Conservation (phyloP, 148 eudicot genomes). For the Fagopyrum homotropicum region DNA sequence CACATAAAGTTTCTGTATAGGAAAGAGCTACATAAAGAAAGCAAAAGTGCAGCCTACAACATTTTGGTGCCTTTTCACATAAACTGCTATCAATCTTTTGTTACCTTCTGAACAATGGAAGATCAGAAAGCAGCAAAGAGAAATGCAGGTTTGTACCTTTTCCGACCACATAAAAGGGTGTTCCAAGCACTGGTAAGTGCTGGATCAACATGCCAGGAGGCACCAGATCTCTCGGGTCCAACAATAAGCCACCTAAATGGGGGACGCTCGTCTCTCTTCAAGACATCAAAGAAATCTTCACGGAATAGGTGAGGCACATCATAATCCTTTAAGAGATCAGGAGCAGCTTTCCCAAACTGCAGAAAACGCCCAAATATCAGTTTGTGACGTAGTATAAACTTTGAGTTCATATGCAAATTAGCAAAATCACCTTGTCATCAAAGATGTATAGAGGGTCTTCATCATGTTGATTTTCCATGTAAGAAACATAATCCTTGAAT, state of each 20-base stretch:
- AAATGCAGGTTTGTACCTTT: conserved; percentile 41
- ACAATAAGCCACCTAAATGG: conserved; percentile 89
- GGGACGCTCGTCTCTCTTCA: conserved; percentile 69
- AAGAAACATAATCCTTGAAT: conserved; percentile 63
- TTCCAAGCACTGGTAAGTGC: conserved; percentile 99
- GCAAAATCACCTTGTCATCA: conserved; percentile 63
- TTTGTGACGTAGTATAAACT: conserved; percentile 7
- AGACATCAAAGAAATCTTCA: conserved; percentile 84
- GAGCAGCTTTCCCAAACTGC: conserved; percentile 90
- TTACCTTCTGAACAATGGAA: neutral
- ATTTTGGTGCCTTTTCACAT: neutral
- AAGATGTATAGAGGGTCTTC: conserved; percentile 97
- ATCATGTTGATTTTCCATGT: conserved; percentile 79
- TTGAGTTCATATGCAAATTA: conserved; percentile 7
- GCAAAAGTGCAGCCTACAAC: neutral
- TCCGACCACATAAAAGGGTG: conserved; percentile 84
- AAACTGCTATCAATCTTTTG: neutral
- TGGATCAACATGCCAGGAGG: conserved; percentile 99
- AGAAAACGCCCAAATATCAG: conserved; percentile 11
- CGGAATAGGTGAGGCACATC: conserved; percentile 77
- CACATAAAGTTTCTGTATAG: neutral
- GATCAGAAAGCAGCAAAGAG: neutral
- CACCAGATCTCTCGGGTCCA: conserved; percentile 99
- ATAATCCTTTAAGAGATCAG: conserved; percentile 76
- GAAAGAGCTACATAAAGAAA: neutral